phyloP scores from a whole-genome alignment of 176 grass and related monocot species.

The Bolboschoenus planiculmis region DNA sequence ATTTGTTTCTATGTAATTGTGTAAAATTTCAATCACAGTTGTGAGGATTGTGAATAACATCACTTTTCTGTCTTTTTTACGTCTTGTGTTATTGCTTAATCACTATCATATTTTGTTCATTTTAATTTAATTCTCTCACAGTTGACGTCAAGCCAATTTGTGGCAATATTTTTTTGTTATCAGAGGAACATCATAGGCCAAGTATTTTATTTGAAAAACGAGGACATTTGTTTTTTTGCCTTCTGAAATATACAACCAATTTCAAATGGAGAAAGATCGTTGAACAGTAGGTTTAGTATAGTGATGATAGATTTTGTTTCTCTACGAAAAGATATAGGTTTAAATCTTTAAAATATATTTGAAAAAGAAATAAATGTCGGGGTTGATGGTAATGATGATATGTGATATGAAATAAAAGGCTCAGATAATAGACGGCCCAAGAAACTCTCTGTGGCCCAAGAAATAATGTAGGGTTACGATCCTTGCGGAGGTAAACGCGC shows the following conservation, averaged over 20 bases:
- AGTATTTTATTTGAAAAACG: too few relatives aligned
- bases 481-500: not conserved
- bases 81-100: not conserved
- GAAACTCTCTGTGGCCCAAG: too few relatives aligned
- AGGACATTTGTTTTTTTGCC: too few relatives aligned
- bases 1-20: not conserved
- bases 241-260: too few relatives aligned
- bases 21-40: not conserved
- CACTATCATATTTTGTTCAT: not conserved
- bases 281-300: too few relatives aligned
- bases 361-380: too few relatives aligned
- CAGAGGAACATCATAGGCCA: too few relatives aligned
- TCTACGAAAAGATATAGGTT: too few relatives aligned
- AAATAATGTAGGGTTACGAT: not conserved
- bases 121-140: not conserved
- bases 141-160: not conserved
- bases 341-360: too few relatives aligned
- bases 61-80: not conserved
- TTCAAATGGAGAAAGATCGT: too few relatives aligned
- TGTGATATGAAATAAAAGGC: not conserved
- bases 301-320: too few relatives aligned
- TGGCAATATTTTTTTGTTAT: not conserved
- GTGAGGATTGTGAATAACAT: not conserved
- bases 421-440: not conserved
- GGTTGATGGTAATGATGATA: too few relatives aligned